These are phyloP conservation scores for Ganoderma boninense DNA, from an alignment of 1,284 basidiomycete genomes.

Conservation along the genomic window DNA sequence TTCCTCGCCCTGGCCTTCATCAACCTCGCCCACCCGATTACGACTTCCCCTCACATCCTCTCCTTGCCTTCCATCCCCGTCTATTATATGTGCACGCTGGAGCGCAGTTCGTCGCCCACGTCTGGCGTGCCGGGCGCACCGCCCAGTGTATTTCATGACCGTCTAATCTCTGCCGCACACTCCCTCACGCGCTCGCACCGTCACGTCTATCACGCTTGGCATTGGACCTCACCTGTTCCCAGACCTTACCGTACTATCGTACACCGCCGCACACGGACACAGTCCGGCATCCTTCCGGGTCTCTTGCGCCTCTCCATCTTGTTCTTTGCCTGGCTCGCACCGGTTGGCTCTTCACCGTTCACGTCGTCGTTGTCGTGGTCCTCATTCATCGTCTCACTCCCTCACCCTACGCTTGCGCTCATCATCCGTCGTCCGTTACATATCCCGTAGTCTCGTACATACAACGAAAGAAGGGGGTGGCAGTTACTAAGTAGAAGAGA, in stretches of 20 bases:
- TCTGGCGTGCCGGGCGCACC: constrained; percentile 27
- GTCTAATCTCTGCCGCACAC: constrained; percentile 21
- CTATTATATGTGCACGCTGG: constrained; percentile 30
- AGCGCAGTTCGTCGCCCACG: constrained; percentile 20
- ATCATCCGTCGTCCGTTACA: constrained; percentile 16
- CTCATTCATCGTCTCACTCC: background rate
- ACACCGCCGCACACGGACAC: constrained; percentile 5
- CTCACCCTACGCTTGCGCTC: constrained; percentile 14
- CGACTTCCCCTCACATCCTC: constrained; percentile 11
- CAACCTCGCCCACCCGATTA: constrained; percentile 16
- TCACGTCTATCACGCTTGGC: constrained; percentile 1
- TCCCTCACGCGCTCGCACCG: background rate
- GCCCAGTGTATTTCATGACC: constrained; percentile 21
- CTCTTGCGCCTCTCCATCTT: constrained; percentile 16
- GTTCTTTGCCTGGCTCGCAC: constrained; percentile 11
- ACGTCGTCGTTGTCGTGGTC: constrained; percentile 16
- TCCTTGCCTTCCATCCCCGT: constrained; percentile 5
- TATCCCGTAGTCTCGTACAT: constrained; percentile 23
- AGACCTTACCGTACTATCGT: constrained; percentile 24
- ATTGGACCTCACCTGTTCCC: constrained; percentile 20
- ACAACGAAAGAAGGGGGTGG: constrained; percentile 31
- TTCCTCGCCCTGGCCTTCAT: constrained; percentile 7
- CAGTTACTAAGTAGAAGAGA: constrained; percentile 31
- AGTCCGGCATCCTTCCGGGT: constrained; percentile 10
- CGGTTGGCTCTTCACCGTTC: constrained; percentile 24